Conservation (phyloP, 1,284 basidiomycete species). For the Malassezia slooffiae region DNA sequence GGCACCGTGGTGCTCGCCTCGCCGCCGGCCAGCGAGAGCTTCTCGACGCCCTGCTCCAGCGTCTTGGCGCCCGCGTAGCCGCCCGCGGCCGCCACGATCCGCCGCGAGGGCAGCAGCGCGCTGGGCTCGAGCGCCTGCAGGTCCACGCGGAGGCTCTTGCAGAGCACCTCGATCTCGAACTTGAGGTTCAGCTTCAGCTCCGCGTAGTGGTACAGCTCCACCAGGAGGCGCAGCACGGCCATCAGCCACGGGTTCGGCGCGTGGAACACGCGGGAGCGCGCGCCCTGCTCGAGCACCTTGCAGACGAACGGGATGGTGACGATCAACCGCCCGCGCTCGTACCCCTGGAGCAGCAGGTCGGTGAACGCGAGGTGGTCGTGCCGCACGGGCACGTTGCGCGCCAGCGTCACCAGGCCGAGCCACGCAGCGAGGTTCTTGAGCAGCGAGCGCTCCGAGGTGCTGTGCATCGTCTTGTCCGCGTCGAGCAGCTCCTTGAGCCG, state of each 20-base stretch:
- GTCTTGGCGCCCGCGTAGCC: constrained; percentile 8
- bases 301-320: constrained; percentile 97
- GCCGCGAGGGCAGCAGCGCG: constrained; percentile 60
- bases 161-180: constrained; percentile 96
- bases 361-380: constrained; percentile 92
- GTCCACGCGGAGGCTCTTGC: constrained; percentile 79
- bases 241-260: constrained; percentile 98
- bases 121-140: constrained; percentile 77
- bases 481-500: constrained; percentile 77
- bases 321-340: constrained; percentile 78
- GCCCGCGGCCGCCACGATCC: constrained; percentile 44
- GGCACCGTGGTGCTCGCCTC: constrained; percentile 19
- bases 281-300: constrained; percentile 85
- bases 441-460: constrained; percentile 66
- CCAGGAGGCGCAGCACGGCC: constrained; percentile 80
- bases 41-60: constrained; percentile 28
- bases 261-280: constrained; percentile 79
- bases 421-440: constrained; percentile 92
- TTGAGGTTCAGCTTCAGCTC: constrained; percentile 94
- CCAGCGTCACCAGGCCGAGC: constrained; percentile 86
- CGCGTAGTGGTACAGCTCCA: constrained; percentile 90
- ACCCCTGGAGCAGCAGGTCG: constrained; percentile 87
- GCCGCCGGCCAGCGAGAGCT: constrained; percentile 21
- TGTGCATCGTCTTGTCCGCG: constrained; percentile 76
- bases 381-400: constrained; percentile 79